Base-by-base conservation (phyloP, 768 basidiomycete species). In the Phlegmacium glaucopus region DNA sequence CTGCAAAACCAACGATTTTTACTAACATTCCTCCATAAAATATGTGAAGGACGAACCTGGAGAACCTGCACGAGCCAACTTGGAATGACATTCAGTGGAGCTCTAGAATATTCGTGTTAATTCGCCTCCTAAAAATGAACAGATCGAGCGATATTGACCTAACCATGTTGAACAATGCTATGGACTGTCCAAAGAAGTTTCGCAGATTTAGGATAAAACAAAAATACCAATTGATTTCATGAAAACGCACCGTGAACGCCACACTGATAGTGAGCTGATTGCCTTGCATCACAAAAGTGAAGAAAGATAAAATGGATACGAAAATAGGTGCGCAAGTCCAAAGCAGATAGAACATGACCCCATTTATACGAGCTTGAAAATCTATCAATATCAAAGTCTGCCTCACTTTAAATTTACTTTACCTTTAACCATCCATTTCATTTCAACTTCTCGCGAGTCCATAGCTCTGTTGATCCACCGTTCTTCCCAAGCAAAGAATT, bases 121-220 rank as follows among this genome's bases (percentile, higher is more conserved):
- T 42, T 38, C 32, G 16, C 18, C 25, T 35, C 25, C 37, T 18
- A 27, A 32, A 35, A 50, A 28, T 2, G 46, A 6, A 41, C 29
- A 22, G 5, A 5, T 22, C 22, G 22, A 22, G 5, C 36, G 25
- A 27, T 52, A 51, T 68, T n/a, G 55, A 82, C 77, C 82, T 77
- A 57, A 96, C 75, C 93, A 96, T 93, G 39, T 75, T 74, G 65
- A 95, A 95, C 36, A 95, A 64, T 0, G 90, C 79, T 29, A 96
- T 87, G 0, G 91, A 74, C 79, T 85, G 42, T 2, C 15, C 12
- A 39, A 46, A 6, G 10, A 6, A 10, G 10, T 11, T 13, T 32
- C 8, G 8, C 5, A 38, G 15, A 15, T 39, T 40, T 42, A 15
- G 46, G 32, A 28, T 25, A 36, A 6, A 30, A 34, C 22, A 46